A percentile compares a stretch with the other conserved stretches of the same genome.
phyloP scores from a whole-genome alignment of 306 rosid genomes.

The Lotus japonicus region DNA sequence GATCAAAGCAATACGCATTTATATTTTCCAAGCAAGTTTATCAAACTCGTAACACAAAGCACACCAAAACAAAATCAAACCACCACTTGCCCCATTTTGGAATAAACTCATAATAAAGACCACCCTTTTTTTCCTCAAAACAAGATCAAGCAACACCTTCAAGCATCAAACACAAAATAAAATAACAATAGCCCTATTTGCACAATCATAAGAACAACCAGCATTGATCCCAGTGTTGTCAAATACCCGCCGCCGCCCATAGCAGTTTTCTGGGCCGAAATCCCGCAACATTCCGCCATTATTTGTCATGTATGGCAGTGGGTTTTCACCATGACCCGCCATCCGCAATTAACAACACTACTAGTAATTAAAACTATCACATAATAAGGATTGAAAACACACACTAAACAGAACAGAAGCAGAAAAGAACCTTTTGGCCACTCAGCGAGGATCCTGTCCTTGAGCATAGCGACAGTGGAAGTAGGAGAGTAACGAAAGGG shows the following conservation, averaged over 20 bases:
- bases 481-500: constrained; percentile 74
- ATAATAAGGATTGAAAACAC: background rate
- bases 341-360: too few species aligned
- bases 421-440: constrained; percentile 78
- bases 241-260: too few species aligned
- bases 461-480: constrained; percentile 62
- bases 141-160: background rate
- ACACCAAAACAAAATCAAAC: background rate
- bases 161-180: background rate
- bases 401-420: background rate
- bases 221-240: background rate
- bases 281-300: too few species aligned
- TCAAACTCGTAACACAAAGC: constrained; percentile 3
- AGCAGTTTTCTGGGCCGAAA: too few species aligned
- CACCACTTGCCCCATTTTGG: constrained; percentile 3
- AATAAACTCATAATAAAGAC: too few species aligned
- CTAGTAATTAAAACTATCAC: constrained; percentile 5
- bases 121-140: background rate
- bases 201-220: background rate
- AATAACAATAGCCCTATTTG: background rate
- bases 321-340: too few species aligned
- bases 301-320: too few species aligned
- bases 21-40: background rate
- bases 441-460: constrained; percentile 71
- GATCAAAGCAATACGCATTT: background rate